A percentile compares a stretch with the other conserved stretches of the same genome.
These are phyloP conservation scores for Cercospora sesami DNA, from an alignment of 2,329 filamentous ascomycete species.

Conservation along the genomic window DNA sequence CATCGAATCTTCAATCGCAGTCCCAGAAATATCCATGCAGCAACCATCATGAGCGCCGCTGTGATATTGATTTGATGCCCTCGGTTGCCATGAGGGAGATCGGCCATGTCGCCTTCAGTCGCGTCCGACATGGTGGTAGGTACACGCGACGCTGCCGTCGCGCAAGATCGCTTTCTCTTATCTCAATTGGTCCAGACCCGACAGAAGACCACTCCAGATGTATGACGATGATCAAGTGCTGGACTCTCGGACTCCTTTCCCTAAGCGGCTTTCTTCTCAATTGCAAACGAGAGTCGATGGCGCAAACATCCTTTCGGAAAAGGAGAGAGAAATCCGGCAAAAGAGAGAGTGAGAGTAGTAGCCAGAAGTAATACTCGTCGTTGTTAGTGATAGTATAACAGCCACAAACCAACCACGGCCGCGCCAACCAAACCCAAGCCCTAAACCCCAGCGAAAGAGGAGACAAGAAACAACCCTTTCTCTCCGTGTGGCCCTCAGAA, in stretches of 20 bases:
- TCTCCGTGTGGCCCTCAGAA: neutral
- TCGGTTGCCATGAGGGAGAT: constrained; percentile 6
- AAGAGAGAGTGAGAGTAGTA: neutral
- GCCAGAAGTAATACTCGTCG: neutral
- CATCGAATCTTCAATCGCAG: constrained; percentile 20
- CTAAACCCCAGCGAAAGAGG: neutral
- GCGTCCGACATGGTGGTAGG: neutral
- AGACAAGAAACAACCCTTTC: neutral
- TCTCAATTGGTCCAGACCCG: neutral
- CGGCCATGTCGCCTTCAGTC: neutral
- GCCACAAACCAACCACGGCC: neutral
- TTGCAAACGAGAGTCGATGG: neutral
- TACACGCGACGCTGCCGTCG: neutral
- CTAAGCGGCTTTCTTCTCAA: neutral
- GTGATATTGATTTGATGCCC: constrained; percentile 20
- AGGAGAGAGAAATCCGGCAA: neutral
- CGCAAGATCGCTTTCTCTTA: neutral
- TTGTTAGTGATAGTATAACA: neutral
- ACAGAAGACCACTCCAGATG: neutral
- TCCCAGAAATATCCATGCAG: constrained; percentile 19
- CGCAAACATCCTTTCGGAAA: neutral
- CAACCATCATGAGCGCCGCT: constrained; percentile 21
- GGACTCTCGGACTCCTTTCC: neutral
- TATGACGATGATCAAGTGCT: neutral
- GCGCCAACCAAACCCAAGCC: neutral